Conservation (phyloP, 2,329 filamentous ascomycete genomes). For the Ophidiomyces ophidiicola region DNA sequence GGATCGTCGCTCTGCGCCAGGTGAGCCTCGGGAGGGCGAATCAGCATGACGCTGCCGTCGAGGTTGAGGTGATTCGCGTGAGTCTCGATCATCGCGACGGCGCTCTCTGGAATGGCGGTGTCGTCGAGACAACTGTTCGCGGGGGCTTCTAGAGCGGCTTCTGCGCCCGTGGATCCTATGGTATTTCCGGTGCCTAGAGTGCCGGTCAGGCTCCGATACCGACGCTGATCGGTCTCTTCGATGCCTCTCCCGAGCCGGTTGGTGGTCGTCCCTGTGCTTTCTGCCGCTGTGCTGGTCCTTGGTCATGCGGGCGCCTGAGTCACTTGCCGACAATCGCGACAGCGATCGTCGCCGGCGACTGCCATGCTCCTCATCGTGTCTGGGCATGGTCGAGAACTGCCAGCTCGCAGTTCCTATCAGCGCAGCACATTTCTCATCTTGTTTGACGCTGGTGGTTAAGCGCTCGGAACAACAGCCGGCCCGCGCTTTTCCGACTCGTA, state of each 20-base stretch:
- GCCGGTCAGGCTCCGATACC: background rate
- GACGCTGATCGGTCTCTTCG: slow-evolving; percentile 4
- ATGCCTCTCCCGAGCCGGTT: background rate
- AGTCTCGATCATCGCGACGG: slow-evolving; percentile 18
- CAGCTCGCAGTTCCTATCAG: too few relatives aligned
- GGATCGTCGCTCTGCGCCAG: slow-evolving; percentile 25
- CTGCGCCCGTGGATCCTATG: slow-evolving; percentile 7
- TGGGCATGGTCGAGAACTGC: slow-evolving; percentile 19
- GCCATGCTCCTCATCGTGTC: slow-evolving; percentile 18
- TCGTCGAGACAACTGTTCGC: slow-evolving; percentile 7
- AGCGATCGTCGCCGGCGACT: slow-evolving; percentile 17
- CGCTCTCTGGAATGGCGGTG: slow-evolving; percentile 19
- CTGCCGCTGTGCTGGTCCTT: slow-evolving; percentile 7
- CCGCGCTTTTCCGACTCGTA: background rate
- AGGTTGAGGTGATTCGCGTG: slow-evolving; percentile 4
- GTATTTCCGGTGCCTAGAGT: slow-evolving; percentile 7
- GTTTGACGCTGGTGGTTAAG: background rate
- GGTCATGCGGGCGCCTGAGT: background rate
- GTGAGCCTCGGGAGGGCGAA: slow-evolving; percentile 22
- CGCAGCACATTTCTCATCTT: too few relatives aligned
- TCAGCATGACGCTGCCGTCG: slow-evolving; percentile 17
- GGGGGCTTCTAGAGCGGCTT: slow-evolving; percentile 12
- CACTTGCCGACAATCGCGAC: slow-evolving; percentile 18
- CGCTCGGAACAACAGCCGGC: background rate
- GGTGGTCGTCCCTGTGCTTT: slow-evolving; percentile 5